Percentiles rank a stretch among this genome's conserved stretches.
These are phyloP conservation scores for Aspergillus caelatus DNA, from an alignment of 2,329 filamentous ascomycete species.

Conservation along the genomic window DNA sequence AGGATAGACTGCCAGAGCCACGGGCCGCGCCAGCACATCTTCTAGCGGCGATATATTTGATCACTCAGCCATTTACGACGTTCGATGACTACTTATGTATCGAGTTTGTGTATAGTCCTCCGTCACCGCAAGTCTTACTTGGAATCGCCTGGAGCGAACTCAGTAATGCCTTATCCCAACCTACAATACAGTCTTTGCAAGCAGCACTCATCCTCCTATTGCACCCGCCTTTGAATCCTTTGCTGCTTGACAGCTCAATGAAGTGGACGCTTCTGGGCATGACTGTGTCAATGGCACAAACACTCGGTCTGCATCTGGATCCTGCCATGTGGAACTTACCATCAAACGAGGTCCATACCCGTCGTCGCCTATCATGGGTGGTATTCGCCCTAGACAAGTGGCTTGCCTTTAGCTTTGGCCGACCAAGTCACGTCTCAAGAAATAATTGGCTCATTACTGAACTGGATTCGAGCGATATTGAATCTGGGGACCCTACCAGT, in stretches of 20 bases:
- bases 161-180: neutral
- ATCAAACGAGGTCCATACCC: neutral
- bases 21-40: neutral
- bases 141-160: neutral
- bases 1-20: neutral
- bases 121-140: neutral
- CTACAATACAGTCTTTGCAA: neutral
- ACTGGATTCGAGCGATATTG: neutral
- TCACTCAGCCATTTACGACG: conserved; percentile 4
- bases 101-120: conserved; percentile 5
- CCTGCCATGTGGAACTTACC: neutral
- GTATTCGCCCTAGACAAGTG: conserved; percentile 7
- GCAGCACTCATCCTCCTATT: conserved; percentile 4
- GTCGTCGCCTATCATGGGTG: conserved; percentile 3
- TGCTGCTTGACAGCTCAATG: neutral
- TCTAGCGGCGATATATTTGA: conserved; percentile 3
- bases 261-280: neutral
- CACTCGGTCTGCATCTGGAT: neutral
- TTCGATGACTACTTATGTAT: conserved; percentile 9
- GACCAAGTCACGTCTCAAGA: conserved; percentile 1
- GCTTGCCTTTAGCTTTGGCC: conserved; percentile 6
- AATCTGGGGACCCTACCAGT: neutral
- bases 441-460: conserved; percentile 5
- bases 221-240: neutral
- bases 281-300: neutral